phyloP scores from a whole-genome alignment of 73 alveolate species.

The Paraurostyla sp. region DNA sequence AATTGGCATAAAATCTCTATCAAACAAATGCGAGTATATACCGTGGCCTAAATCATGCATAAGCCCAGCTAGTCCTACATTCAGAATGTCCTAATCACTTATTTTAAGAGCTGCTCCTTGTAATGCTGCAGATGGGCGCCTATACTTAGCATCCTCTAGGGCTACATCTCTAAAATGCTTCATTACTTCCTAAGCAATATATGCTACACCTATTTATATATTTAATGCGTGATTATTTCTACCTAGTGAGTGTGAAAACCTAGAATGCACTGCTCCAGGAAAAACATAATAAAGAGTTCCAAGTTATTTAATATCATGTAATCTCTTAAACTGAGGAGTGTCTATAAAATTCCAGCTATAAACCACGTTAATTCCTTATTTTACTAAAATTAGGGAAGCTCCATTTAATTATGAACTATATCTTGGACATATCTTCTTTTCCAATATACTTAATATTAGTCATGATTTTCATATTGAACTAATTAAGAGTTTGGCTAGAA shows the following conservation, averaged over 20 bases:
- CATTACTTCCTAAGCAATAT: constrained; percentile 80
- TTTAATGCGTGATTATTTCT: neutral
- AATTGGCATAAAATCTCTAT: constrained; percentile 71
- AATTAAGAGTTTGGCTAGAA: neutral
- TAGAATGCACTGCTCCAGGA: constrained; percentile 84
- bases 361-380: too few species aligned
- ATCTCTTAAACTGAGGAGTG: constrained; percentile 62
- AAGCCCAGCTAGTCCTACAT: constrained; percentile 93
- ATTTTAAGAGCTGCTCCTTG: constrained; percentile 69
- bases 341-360: constrained; percentile 68
- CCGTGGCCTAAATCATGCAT: constrained; percentile 97
- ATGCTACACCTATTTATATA: constrained; percentile 85
- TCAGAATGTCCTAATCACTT: constrained; percentile 67
- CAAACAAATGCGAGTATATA: constrained; percentile 90
- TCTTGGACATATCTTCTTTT: constrained; percentile 39
- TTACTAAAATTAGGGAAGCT: constrained; percentile 6
- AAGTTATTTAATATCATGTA: constrained; percentile 66
- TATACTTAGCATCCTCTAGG: constrained; percentile 31
- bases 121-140: neutral
- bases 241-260: constrained; percentile 93
- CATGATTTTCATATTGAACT: neutral
- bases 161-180: constrained; percentile 71
- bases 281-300: constrained; percentile 67
- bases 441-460: neutral
- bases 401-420: constrained; percentile 21